Evolutionary conservation across 2,329 filamentous ascomycete species (phyloP).

Genomic region (Sarocladium brachiariae): DNA sequence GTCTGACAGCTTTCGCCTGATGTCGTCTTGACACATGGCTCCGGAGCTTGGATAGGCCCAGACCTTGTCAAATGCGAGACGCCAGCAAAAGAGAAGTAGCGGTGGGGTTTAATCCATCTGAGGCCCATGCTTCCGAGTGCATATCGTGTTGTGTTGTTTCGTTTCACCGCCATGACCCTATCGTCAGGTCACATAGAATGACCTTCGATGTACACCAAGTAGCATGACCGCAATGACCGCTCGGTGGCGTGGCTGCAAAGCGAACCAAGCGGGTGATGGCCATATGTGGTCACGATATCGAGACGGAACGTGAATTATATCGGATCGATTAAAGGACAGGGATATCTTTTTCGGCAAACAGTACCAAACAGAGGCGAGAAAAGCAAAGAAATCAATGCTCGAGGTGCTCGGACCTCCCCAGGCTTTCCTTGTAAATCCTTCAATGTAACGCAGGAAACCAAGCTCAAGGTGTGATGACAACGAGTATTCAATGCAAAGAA

Average conservation of each 20-base stretch:
- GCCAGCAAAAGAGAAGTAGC: neutral
- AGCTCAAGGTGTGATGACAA: no score
- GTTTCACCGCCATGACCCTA: conserved; percentile 6
- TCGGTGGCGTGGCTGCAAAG: neutral
- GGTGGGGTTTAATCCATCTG: neutral
- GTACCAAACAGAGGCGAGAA: neutral
- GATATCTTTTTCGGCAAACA: conserved; percentile 1
- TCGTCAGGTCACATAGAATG: neutral
- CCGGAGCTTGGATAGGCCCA: neutral
- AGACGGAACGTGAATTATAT: neutral
- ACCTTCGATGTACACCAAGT: neutral
- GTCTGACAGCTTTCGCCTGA: conserved; percentile 4
- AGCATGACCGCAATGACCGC: neutral
- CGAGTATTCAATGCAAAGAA: no score
- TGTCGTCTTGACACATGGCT: neutral
- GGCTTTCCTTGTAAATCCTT: no score
- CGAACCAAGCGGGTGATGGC: neutral
- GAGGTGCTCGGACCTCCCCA: neutral
- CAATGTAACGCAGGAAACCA: no score
- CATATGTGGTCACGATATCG: neutral
- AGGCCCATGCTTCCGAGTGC: neutral
- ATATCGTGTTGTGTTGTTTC: conserved; percentile 3
- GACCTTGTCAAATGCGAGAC: neutral
- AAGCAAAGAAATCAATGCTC: conserved; percentile 1
- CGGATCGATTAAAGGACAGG: neutral